phyloP scores from a whole-genome alignment of 768 basidiomycete genomes.

The Pulveroboletus sp. region DNA sequence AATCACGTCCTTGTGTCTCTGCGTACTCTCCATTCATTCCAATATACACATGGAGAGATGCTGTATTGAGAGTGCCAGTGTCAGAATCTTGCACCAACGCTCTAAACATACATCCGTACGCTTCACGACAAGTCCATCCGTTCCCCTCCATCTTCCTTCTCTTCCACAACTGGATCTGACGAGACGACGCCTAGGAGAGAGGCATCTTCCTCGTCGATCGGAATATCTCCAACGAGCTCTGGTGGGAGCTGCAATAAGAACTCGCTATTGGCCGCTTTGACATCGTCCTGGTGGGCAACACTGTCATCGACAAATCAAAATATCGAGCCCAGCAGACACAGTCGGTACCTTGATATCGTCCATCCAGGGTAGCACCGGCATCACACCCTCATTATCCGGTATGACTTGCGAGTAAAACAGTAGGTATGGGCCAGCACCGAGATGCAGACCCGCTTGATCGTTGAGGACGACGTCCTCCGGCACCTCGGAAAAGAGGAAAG shows the following conservation, averaged over 20 bases:
- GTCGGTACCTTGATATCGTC: slow-evolving; percentile 25
- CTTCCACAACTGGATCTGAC: not conserved
- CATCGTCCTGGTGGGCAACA: slow-evolving; percentile 21
- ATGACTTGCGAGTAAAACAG: slow-evolving; percentile 56
- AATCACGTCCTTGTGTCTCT: not conserved
- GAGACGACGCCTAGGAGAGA: not conserved
- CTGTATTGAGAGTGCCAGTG: too few relatives aligned
- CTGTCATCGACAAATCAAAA: not conserved
- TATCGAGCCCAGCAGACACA: not conserved
- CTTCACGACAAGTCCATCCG: slow-evolving; percentile 17
- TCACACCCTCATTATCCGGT: slow-evolving; percentile 15
- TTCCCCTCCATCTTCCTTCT: not conserved
- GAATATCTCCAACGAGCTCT: slow-evolving; percentile 26
- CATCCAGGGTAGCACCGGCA: slow-evolving; percentile 23
- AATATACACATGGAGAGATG: not conserved
- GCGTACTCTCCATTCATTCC: not conserved
- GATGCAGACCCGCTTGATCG: slow-evolving; percentile 67
- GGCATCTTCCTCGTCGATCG: slow-evolving; percentile 10
- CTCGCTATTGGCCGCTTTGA: slow-evolving; percentile 34
- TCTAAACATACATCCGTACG: not conserved
- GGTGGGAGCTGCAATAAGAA: slow-evolving; percentile 34
- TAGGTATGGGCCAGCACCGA: slow-evolving; percentile 73
- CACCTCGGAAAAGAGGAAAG: slow-evolving; percentile 42
- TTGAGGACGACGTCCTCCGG: slow-evolving; percentile 63
- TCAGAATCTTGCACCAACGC: not conserved